A percentile compares a stretch with the other conserved stretches of the same genome.
Conservation (phyloP, 148 eudicot species). For the Chenopodium formosanum region DNA sequence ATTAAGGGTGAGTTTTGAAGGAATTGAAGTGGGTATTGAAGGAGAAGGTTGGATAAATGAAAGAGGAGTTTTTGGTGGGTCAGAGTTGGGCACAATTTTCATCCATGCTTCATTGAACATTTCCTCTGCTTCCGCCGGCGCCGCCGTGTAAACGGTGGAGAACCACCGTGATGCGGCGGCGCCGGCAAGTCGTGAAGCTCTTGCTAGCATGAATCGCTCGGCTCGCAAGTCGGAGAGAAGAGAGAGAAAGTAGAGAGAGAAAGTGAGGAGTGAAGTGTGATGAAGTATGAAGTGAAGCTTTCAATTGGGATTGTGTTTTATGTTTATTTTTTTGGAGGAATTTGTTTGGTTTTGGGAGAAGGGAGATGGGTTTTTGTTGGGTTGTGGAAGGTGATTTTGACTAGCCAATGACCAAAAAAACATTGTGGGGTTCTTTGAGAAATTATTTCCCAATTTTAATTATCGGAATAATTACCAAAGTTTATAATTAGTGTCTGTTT, state of each 20-base stretch:
- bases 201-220: slow-evolving; percentile 55
- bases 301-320: too few species aligned
- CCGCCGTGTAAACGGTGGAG: slow-evolving; percentile 38
- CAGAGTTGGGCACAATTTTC: slow-evolving; percentile 42
- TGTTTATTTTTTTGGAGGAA: background rate
- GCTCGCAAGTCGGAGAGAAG: slow-evolving; percentile 37
- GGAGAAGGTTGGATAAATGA: slow-evolving; percentile 45
- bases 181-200: slow-evolving; percentile 28
- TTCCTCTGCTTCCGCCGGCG: slow-evolving; percentile 14
- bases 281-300: background rate
- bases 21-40: slow-evolving; percentile 41
- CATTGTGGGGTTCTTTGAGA: background rate
- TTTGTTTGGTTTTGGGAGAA: slow-evolving; percentile 4
- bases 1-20: slow-evolving; percentile 55
- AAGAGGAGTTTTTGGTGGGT: slow-evolving; percentile 60
- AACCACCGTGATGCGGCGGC: slow-evolving; percentile 37
- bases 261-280: background rate
- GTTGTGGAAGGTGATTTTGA: slow-evolving; percentile 13
- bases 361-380: slow-evolving; percentile 3
- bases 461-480: too few species aligned
- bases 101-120: slow-evolving; percentile 54
- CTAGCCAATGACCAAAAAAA: slow-evolving; percentile 3
- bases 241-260: background rate
- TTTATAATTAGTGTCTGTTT: too few species aligned
- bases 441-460: too few species aligned